Evolutionary conservation across 2,329 filamentous ascomycete genomes (phyloP), one percentile per base, ranked within the genome.

Genomic region (Pestalotiopsis sp.): DNA sequence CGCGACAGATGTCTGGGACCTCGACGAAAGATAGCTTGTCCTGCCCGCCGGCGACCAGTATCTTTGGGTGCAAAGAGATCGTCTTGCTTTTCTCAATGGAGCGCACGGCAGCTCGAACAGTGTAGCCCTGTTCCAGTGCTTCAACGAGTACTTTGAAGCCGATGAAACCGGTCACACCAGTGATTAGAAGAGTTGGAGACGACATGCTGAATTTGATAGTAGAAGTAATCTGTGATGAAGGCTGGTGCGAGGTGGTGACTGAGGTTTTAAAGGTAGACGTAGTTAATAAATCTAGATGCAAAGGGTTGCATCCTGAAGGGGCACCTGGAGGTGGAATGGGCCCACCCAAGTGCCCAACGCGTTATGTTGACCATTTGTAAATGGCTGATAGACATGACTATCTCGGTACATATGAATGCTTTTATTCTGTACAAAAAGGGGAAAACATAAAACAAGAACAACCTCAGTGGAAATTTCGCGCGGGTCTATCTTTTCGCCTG

Each of bases 1-100:
- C 72, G 3, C 71, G 72, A 0, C 76, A 73, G 27, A 83, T 78
- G 65, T 83, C 80, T 1, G 80, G 78, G 1, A 84, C 78, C 41
- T 81, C 68, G 25, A 74, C 69, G 68, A 73, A 74, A 7, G 72
- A 72, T 1, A 78, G 72, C 20, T 73, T 71, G 9, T 66, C 69
- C 23, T 68, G 49, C 14, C 60, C 45, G 9, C 69, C 45, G 11
- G 70, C 38, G 67, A 71, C 31, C 23, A 27, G 12, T 17, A 59
- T 9, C 20, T 31, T 59, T 13, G 57, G 57, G 57, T 59, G 57
- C 57, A 23, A 59, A 14, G 57, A 59, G 4, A 59, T 13, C 0
- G 23, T n/a, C 5, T 59, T 31, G 57, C n/a, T 23, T 4, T 59
- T 59, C 17, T 59, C 23, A 31, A 71, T 68, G 38, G 71, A 74